phyloP scores from a whole-genome alignment of 306 rosid species.

The Prunus mume region DNA sequence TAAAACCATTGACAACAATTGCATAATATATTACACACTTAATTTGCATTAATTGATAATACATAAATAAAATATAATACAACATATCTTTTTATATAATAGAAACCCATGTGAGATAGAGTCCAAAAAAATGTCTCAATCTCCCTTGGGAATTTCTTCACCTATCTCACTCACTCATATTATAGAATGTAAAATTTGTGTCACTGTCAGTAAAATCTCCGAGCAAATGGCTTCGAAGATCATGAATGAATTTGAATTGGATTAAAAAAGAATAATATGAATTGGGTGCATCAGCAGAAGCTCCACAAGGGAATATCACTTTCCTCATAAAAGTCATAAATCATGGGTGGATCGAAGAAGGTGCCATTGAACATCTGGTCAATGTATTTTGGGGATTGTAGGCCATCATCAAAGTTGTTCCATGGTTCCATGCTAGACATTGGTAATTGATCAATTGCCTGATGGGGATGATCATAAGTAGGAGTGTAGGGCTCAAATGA shows the following conservation, averaged over 20 bases:
- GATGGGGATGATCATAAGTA: conserved; percentile 20
- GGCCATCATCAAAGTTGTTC: conserved; percentile 47
- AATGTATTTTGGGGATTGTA: conserved; percentile 52
- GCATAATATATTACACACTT: conserved; percentile 26
- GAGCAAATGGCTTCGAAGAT: conserved; percentile 24
- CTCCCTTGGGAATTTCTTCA: conserved; percentile 32
- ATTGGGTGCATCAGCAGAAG: conserved; percentile 53
- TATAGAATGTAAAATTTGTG: conserved; percentile 20
- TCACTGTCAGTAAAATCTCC: conserved; percentile 52
- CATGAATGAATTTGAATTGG: conserved; percentile 42
- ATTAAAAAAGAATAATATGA: conserved; percentile 1
- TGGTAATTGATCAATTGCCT: conserved; percentile 25
- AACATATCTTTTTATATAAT: background rate
- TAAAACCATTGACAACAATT: conserved; percentile 20
- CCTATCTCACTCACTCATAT: conserved; percentile 1
- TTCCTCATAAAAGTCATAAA: conserved; percentile 70
- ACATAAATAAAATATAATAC: conserved; percentile 21
- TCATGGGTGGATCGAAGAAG: conserved; percentile 51
- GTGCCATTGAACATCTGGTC: conserved; percentile 65
- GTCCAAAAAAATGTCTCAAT: conserved; percentile 39
- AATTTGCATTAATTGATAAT: conserved; percentile 22
- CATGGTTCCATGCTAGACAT: conserved; percentile 55
- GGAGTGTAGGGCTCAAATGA: conserved; percentile 30
- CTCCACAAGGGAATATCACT: conserved; percentile 80
- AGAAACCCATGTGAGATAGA: conserved; percentile 41